A percentile compares a stretch with the other conserved stretches of the same genome.
Conservation (phyloP, 2,329 filamentous ascomycete genomes). For the Calonectria honghensis region DNA sequence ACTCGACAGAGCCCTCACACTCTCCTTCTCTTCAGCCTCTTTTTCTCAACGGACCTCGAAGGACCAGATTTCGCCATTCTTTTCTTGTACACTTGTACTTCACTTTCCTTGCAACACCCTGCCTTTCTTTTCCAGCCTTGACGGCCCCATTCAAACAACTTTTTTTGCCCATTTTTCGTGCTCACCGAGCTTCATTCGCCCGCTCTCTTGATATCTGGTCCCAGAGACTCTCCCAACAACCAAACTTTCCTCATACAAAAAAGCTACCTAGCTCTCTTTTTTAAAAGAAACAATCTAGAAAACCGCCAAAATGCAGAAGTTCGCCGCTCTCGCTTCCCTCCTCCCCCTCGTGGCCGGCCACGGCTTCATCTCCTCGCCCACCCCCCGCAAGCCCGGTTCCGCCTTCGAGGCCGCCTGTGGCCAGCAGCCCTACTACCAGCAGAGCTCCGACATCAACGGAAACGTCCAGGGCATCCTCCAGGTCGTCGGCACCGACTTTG, state of each 20-base stretch:
- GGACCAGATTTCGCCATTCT: conserved; percentile 57
- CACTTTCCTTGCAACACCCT: conserved; percentile 53
- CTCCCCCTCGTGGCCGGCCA: conserved; percentile 63
- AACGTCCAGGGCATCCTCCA: conserved; percentile 62
- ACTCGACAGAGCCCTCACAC: conserved; percentile 37
- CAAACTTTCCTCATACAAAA: conserved; percentile 16
- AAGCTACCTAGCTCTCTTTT: conserved; percentile 24
- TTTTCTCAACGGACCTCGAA: conserved; percentile 56
- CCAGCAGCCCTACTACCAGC: conserved; percentile 60
- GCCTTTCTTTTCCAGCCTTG: conserved; percentile 56
- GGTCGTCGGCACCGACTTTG: conserved; percentile 53
- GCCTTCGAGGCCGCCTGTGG: conserved; percentile 68
- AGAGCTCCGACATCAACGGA: conserved; percentile 60
- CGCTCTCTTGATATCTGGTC: conserved; percentile 55
- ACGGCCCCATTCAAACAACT: conserved; percentile 52
- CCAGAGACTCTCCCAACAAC: conserved; percentile 49
- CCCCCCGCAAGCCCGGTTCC: conserved; percentile 63
- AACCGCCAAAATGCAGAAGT: conserved; percentile 50
- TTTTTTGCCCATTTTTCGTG: conserved; percentile 34
- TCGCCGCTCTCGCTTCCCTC: conserved; percentile 51
- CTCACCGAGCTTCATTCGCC: conserved; percentile 42
- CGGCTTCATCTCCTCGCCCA: conserved; percentile 65
- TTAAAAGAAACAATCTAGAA: conserved; percentile 28
- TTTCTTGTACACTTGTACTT: conserved; percentile 56
- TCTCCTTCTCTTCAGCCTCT: conserved; percentile 45